These are phyloP conservation scores for Kuraishia borneana DNA, from an alignment of 805 yeast species.

Conservation along the genomic window DNA sequence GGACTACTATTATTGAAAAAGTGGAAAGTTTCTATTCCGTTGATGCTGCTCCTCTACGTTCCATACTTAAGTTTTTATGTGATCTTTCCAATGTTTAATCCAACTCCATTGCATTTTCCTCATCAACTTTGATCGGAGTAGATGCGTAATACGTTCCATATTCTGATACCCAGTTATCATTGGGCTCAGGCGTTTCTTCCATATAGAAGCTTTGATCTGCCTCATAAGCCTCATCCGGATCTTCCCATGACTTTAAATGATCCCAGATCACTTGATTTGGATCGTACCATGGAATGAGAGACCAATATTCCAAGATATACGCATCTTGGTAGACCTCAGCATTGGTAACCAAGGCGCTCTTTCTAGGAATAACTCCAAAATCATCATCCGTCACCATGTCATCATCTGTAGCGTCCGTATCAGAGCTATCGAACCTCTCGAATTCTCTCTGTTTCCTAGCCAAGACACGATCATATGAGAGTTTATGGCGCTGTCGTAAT, in stretches of 20 bases:
- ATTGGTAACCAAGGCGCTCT: conserved; percentile 8
- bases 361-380: conserved; percentile 1
- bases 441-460: conserved; percentile 4
- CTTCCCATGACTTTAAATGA: conserved; percentile 8
- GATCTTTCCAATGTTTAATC: conserved; percentile 3
- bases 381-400: conserved; percentile 1
- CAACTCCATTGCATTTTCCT: conserved; percentile 3
- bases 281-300: conserved; percentile 13
- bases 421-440: too few relatives aligned
- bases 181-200: conserved; percentile 2
- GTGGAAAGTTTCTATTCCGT: conserved; percentile 7
- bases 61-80: conserved; percentile 3
- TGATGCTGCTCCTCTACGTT: not conserved
- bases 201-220: conserved; percentile 6
- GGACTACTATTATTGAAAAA: conserved; percentile 11
- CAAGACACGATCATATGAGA: conserved; percentile 3
- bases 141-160: conserved; percentile 6
- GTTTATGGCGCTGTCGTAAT: conserved; percentile 1
- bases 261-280: conserved; percentile 10
- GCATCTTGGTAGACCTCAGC: conserved; percentile 11
- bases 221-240: conserved; percentile 9
- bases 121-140: not conserved
- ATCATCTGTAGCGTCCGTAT: not conserved
- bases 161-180: conserved; percentile 4
- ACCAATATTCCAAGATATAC: conserved; percentile 9